These are phyloP conservation scores for Trichosporon ovoides DNA, from an alignment of 1,284 basidiomycete species.

Conservation along the genomic window DNA sequence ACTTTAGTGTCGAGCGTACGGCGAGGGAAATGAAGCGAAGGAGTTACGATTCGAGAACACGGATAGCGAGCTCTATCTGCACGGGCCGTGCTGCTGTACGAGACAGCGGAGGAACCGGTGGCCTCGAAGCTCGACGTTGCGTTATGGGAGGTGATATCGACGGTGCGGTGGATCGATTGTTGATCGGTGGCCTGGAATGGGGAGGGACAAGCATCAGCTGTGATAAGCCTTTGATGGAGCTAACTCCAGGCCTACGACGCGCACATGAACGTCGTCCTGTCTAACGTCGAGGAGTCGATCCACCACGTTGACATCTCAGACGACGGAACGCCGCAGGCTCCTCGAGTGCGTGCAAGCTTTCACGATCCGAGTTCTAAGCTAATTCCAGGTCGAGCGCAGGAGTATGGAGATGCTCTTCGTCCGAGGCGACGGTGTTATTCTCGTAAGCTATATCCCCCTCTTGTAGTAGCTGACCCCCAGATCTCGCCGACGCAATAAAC, in stretches of 20 bases:
- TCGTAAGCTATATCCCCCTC: conserved; percentile 55
- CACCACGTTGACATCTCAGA: conserved; percentile 73
- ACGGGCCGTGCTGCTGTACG: too few species aligned
- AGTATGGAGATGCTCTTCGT: conserved; percentile 99
- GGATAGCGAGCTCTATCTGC: too few species aligned
- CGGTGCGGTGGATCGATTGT: too few species aligned
- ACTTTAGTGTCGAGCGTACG: too few species aligned
- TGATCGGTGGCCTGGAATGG: too few species aligned
- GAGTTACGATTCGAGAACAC: too few species aligned
- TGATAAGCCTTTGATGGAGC: too few species aligned
- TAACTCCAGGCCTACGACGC: conserved; percentile 85
- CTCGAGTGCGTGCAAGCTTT: conserved; percentile 45
- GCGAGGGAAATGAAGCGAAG: too few species aligned
- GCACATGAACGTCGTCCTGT: conserved; percentile 98
- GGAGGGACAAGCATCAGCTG: too few species aligned
- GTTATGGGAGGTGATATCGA: too few species aligned
- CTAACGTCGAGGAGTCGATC: conserved; percentile 94
- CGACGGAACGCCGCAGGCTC: conserved; percentile 48
- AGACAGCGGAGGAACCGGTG: too few species aligned
- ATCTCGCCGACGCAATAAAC: conserved; percentile 20
- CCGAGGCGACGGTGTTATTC: conserved; percentile 86
- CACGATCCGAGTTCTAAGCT: conserved; percentile 7
- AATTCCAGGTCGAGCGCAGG: conserved; percentile 74
- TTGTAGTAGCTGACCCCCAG: conserved; percentile 4
- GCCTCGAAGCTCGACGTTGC: too few species aligned